A percentile compares a stretch with the other conserved stretches of the same genome.
Evolutionary conservation across 2,329 filamentous ascomycete species (phyloP).

Genomic region (Fusarium sp.): DNA sequence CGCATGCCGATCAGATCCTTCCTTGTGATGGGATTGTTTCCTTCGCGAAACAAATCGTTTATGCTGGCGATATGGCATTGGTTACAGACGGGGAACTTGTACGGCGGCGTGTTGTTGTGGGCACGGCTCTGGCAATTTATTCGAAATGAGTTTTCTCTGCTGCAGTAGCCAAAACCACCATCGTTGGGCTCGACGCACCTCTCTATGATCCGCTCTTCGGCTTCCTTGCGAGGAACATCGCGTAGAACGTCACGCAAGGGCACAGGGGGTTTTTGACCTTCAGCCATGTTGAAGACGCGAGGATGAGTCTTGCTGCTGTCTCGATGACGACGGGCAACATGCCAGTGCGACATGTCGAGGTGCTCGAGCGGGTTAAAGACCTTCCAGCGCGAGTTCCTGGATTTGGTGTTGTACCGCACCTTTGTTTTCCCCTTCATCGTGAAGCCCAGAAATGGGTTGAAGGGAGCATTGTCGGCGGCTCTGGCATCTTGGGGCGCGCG

Average conservation of each 20-base stretch:
- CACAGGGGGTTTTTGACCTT: conserved; percentile 4
- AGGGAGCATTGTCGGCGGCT: not conserved
- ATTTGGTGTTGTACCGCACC: not conserved
- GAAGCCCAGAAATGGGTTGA: conserved; percentile 38
- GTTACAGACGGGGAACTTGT: conserved; percentile 34
- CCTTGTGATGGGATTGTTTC: conserved; percentile 17
- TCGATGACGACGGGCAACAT: not conserved
- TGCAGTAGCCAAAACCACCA: conserved; percentile 25
- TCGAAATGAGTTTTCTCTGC: not conserved
- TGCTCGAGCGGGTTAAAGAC: conserved; percentile 29
- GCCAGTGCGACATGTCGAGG: conserved; percentile 38
- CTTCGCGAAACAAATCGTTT: conserved; percentile 24
- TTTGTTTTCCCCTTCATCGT: not conserved
- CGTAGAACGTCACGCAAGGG: conserved; percentile 29
- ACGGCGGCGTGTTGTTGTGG: conserved; percentile 24
- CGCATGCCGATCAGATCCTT: conserved; percentile 49
- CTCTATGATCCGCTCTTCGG: not conserved
- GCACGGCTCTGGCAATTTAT: conserved; percentile 32
- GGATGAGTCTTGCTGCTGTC: not conserved
- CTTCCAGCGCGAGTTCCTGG: conserved; percentile 34
- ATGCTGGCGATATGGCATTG: conserved; percentile 43
- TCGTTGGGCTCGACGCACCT: conserved; percentile 32
- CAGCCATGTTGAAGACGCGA: conserved; percentile 24
- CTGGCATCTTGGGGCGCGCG: conserved; percentile 3
- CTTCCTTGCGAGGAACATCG: conserved; percentile 18